These are phyloP conservation scores for Cladosporium sp. DNA, from an alignment of 2,329 filamentous ascomycete species.

Conservation along the genomic window DNA sequence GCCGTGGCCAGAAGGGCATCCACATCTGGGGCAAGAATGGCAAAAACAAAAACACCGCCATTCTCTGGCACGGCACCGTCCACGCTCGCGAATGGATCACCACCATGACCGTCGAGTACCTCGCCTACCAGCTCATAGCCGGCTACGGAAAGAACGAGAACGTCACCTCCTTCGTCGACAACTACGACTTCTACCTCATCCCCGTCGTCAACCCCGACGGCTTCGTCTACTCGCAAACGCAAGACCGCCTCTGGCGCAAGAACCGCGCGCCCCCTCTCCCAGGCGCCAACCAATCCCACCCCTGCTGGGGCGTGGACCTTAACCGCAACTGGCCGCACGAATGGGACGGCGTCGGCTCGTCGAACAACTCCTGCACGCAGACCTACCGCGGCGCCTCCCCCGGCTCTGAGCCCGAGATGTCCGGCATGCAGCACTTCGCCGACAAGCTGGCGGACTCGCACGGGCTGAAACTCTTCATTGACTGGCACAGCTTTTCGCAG, in stretches of 20 bases:
- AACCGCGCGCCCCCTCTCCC: slow-evolving; percentile 43
- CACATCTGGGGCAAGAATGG: slow-evolving; percentile 22
- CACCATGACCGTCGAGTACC: slow-evolving; percentile 24
- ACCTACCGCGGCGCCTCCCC: slow-evolving; percentile 37
- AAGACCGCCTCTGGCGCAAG: slow-evolving; percentile 59
- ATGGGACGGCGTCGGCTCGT: slow-evolving; percentile 46
- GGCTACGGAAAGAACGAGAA: slow-evolving; percentile 18
- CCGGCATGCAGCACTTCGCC: slow-evolving; percentile 14
- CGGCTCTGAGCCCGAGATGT: slow-evolving; percentile 49
- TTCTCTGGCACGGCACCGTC: slow-evolving; percentile 21
- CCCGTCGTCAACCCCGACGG: slow-evolving; percentile 37
- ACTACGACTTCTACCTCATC: slow-evolving; percentile 23
- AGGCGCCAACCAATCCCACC: slow-evolving; percentile 29
- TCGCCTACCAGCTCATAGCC: slow-evolving; percentile 23
- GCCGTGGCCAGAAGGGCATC: slow-evolving; percentile 22
- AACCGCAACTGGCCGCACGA: slow-evolving; percentile 55
- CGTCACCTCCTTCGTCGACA: slow-evolving; percentile 18
- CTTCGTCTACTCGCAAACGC: slow-evolving; percentile 56
- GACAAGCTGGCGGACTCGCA: slow-evolving; percentile 7
- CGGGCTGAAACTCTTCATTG: slow-evolving; percentile 55
- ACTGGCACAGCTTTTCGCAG: slow-evolving; percentile 61
- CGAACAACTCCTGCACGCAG: slow-evolving; percentile 48
- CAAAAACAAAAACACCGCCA: slow-evolving; percentile 17
- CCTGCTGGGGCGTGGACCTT: slow-evolving; percentile 49
- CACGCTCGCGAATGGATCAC: slow-evolving; percentile 26